Conservation (phyloP, 345 rosid species). For the Camelina hispida region DNA sequence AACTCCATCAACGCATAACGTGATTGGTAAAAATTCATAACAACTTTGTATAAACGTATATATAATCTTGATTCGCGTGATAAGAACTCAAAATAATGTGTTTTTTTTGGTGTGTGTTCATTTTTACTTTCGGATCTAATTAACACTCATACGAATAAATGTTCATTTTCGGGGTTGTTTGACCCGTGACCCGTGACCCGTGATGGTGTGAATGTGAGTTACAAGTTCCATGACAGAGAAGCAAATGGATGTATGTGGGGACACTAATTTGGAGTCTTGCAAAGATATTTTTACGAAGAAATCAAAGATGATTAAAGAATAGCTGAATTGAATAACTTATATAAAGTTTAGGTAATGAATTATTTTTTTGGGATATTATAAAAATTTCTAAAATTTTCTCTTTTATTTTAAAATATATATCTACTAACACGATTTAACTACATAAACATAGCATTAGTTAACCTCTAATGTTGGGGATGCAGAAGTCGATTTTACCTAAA, state of each 20-base stretch:
- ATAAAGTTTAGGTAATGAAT: neutral
- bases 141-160: neutral
- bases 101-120: neutral
- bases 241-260: constrained; percentile 5
- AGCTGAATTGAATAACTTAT: neutral
- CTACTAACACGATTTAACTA: too few relatives aligned
- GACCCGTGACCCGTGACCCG: neutral
- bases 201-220: constrained; percentile 23
- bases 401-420: too few relatives aligned
- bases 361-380: too few relatives aligned
- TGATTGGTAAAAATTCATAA: neutral
- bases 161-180: neutral
- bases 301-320: neutral
- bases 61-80: neutral
- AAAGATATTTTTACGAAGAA: neutral
- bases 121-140: neutral
- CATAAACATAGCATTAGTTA: too few relatives aligned
- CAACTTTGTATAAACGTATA: neutral
- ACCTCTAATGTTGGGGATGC: too few relatives aligned
- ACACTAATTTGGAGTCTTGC: constrained; percentile 13
- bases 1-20: neutral
- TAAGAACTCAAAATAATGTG: neutral
- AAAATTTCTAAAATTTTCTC: too few relatives aligned
- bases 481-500: too few relatives aligned
- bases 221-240: constrained; percentile 11